Evolutionary conservation across 75 land plant species (phyloP), one percentile per base, ranked within the genome.

Genomic region (Sequoiadendron giganteum): DNA sequence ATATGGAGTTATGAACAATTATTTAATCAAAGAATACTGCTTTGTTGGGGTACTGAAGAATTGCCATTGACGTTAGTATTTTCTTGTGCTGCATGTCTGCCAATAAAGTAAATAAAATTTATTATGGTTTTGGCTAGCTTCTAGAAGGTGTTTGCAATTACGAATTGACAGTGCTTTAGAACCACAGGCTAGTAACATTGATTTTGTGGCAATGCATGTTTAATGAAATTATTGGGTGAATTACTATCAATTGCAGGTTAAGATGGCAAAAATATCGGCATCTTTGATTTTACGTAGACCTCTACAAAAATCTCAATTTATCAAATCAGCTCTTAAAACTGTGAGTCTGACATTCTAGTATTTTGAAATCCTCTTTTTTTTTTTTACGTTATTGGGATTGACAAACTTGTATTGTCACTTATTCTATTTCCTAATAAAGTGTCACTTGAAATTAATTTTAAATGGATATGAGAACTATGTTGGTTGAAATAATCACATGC

Each of bases 281-380:
- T 93, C 95, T 73, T 92, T 96, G 58, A 96, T 97, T 21, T 89
- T 97, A 90, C 95, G 87, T 28, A 95, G 91, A 82, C 88, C 91
- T 65, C 83, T 84, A 43, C 88, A 90, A 80, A 93, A 90, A 32
- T 88, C 94, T 80, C 70, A 91, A 38, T 96, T 96, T 84, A 94
- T 86, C 1, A 91, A 89, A 87, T 90, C 96, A 61, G 95, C 97
- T 32, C 75, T 93, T 3, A 92, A 91, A 55, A 97, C 95, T 92
- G 98, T 96, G 89, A 83, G 91, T 34, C 15, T 25, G 34, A 19
- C 88, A 8, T 21, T 86, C 34, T 56, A 86, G 3, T 34, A 48
- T 25, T 55, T 18, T 85, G 36, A 52, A 38, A 49, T 32, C 83
- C 39, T 30, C 19, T 25, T 6, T 18, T 38, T 48, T 18, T 19